Evolutionary conservation across 1,284 basidiomycete genomes (phyloP).

Genomic region (Trichosporon coremiiforme): DNA sequence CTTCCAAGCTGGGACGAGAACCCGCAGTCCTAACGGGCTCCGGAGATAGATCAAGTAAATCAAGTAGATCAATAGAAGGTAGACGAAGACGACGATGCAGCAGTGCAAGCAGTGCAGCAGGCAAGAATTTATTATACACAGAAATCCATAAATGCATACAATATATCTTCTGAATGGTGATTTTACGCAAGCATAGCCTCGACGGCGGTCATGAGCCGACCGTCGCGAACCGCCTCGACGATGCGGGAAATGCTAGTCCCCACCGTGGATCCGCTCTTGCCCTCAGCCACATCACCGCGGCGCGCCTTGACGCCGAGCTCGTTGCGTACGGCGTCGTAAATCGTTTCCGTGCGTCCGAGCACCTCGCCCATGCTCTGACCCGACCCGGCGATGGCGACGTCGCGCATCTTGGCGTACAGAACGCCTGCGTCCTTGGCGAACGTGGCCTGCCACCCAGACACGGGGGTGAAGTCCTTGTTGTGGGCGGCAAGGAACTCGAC

Average conservation of each 20-base stretch:
- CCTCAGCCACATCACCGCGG: slow-evolving; percentile 31
- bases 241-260: slow-evolving; percentile 26
- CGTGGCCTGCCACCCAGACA: slow-evolving; percentile 24
- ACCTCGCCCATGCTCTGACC: slow-evolving; percentile 16
- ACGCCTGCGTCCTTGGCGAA: slow-evolving; percentile 22
- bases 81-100: too few species aligned
- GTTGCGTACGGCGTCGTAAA: slow-evolving; percentile 27
- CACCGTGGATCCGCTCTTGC: slow-evolving; percentile 21
- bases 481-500: slow-evolving; percentile 25
- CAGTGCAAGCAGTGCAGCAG: too few species aligned
- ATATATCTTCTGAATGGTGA: too few species aligned
- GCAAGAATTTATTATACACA: too few species aligned
- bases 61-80: too few species aligned
- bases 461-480: slow-evolving; percentile 15
- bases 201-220: slow-evolving; percentile 26
- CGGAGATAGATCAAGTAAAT: too few species aligned
- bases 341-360: slow-evolving; percentile 25
- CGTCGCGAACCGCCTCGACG: slow-evolving; percentile 33
- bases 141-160: background rate
- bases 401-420: slow-evolving; percentile 28
- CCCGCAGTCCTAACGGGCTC: too few species aligned
- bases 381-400: slow-evolving; percentile 10
- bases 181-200: slow-evolving; percentile 19
- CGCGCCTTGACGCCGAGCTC: slow-evolving; percentile 30
- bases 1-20: slow-evolving; percentile 17